Base-by-base conservation (phyloP, 176 grass and related monocot genomes). In the Triticum dicoccoides region DNA sequence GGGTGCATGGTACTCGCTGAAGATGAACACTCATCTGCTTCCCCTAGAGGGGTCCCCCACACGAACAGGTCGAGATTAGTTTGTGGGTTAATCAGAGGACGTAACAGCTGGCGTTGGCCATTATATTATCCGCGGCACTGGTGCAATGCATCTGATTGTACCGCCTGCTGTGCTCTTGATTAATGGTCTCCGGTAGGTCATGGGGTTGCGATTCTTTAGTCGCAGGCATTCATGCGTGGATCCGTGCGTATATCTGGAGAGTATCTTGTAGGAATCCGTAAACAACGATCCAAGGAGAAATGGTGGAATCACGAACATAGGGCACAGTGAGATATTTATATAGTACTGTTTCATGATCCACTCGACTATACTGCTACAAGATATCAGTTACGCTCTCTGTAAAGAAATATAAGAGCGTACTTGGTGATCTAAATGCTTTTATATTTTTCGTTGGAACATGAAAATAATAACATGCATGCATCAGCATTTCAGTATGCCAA, bases 141-240 rank as follows among this genome's bases (percentile, higher is more conserved):
- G 85, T 80, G 21, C 83, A 38, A 11, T 84, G 89, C 45, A 80
- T 80, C 85, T 84, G 75, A 80, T 35, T 80, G 84, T 83, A 54
- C 65, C 37, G 23, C 64, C 29, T 69, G 74, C 51, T 73, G n/a
- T 79, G 84, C 42, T 41, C 73, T 90, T 83, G 41, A 58, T 58
- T 20, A 52, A 83, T 65, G 25, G 56, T 84, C 79, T 24, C 37
- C 72, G 52, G 52, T 72, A 21, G 39, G 73, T 39, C 65, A 65
- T 13, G 9, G 71, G 56, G 65, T n/a, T 33, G 5, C 12, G 10
- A 35, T 80, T 84, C 21, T 90, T 84, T 69, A 80, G 61, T 76
- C 11, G 59, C 85, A 80, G 61, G 80, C 89, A 68, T 87, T 65
- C 42, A 73, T 74, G 34, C 14, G 47, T 66, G 20, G 79, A 83